Evolutionary conservation across 805 yeast species (phyloP), one percentile per base, ranked within the genome.

Genomic region (Middelhovenomyces tepae): DNA sequence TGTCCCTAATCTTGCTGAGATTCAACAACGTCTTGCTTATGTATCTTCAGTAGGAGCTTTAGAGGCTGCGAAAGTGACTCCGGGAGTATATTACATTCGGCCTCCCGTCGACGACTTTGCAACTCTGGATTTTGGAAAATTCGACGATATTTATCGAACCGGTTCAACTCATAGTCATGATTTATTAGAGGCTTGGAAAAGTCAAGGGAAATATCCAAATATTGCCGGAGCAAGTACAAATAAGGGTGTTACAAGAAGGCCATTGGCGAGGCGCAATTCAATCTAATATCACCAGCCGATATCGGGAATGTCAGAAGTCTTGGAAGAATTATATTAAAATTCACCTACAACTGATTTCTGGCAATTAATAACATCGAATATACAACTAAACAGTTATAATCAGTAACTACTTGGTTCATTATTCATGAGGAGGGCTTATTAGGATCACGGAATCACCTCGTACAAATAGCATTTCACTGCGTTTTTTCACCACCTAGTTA

Each of bases 381-480:
- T 22, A 7, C 9, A 16, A 27, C 13, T 15, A 20, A 22, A 7
- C 19, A 13, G 26, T 17, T n/a, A 27, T 19, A 31, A 18, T 18
- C 28, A n/a, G 24, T 34, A 28, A 20, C 14, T 19, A 28, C 11
- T 19, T 5, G 23, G 14, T 18, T 19, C 20, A 15, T 35, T 25
- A 28, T 31, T 35, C 28, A 10, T 31, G 37, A 22, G 35, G 35
- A 16, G 77, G 67, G 34, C 80, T 75, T 34, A 91, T 78, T 46
- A 87, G 68, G 32, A 93, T 84, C 27, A 91, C 97, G 2, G 93
- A 77, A 59, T 91, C 98, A n/a, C 99, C 99, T 63, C 99, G 78
- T 10, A 91, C 87, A 60, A 89, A 89, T 27, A 91, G 76, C 86
- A 91, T 83, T 36, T 84, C 95, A 11, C 85, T 71, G 36, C 47